phyloP scores from a whole-genome alignment of 345 rosid species.

The Lepidium aucheri region DNA sequence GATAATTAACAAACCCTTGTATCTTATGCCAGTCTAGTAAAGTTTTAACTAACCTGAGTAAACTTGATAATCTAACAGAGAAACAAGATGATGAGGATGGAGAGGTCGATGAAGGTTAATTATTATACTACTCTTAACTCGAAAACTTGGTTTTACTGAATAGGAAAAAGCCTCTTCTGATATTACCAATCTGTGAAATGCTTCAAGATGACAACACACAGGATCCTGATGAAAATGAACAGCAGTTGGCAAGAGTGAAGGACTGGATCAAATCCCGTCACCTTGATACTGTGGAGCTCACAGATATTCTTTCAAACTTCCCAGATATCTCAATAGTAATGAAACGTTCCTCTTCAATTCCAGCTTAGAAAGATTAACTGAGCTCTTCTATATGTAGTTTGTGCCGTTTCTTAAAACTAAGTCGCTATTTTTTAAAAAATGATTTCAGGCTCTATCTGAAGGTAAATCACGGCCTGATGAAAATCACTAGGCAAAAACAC shows the following conservation, averaged over 20 bases:
- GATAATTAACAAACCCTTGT: neutral
- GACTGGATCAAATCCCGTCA: conserved; percentile 60
- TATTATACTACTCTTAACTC: neutral
- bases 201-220: conserved; percentile 64
- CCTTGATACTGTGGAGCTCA: conserved; percentile 46
- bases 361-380: neutral
- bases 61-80: conserved; percentile 36
- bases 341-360: neutral
- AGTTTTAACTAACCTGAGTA: conserved; percentile 13
- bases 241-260: conserved; percentile 68
- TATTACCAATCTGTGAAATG: conserved; percentile 2
- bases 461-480: conserved; percentile 39
- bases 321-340: conserved; percentile 77
- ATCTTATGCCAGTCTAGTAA: neutral
- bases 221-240: conserved; percentile 79
- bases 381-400: conserved; percentile 3
- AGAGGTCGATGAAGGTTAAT: conserved; percentile 61
- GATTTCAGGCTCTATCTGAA: conserved; percentile 68
- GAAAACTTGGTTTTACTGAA: neutral
- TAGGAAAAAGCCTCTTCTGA: neutral
- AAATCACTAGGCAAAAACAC: neutral
- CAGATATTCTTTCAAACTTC: conserved; percentile 73
- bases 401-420: neutral
- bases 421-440: neutral
- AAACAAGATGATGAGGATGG: conserved; percentile 51